These are phyloP conservation scores for Tuber brumale DNA, from an alignment of 495 filamentous ascomycete species.

Conservation along the genomic window DNA sequence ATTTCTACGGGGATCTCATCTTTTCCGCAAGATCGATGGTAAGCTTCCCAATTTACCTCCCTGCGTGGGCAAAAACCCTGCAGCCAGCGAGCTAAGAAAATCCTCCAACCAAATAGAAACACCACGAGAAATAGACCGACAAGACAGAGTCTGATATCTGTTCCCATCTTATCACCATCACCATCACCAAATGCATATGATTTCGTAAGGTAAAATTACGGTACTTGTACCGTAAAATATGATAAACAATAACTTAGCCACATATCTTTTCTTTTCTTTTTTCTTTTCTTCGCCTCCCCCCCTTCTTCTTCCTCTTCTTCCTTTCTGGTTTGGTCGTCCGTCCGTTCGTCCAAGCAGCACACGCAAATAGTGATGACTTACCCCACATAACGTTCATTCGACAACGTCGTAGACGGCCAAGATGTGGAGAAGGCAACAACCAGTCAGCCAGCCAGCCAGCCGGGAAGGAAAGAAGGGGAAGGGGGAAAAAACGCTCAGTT, in stretches of 20 bases:
- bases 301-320: not conserved
- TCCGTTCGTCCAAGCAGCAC: not conserved
- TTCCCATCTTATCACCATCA: not conserved
- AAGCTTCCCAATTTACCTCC: not conserved
- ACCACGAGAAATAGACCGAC: not conserved
- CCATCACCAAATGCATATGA: not conserved
- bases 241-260: not conserved
- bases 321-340: not conserved
- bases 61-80: not conserved
- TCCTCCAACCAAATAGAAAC: slow-evolving; percentile 4
- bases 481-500: not conserved
- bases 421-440: not conserved
- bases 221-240: not conserved
- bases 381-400: slow-evolving; percentile 2
- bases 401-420: not conserved
- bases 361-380: not conserved
- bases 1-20: slow-evolving; percentile 35
- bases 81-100: slow-evolving; percentile 7
- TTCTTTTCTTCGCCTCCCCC: not conserved
- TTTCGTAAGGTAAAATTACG: slow-evolving; percentile 1
- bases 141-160: not conserved
- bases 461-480: not conserved
- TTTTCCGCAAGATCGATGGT: slow-evolving; percentile 30
- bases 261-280: not conserved
- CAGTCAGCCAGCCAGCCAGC: not conserved